Evolutionary conservation across 202 grass and related monocot genomes (phyloP), one percentile per base, ranked within the genome.

Genomic region (Brachypodium distachyon): DNA sequence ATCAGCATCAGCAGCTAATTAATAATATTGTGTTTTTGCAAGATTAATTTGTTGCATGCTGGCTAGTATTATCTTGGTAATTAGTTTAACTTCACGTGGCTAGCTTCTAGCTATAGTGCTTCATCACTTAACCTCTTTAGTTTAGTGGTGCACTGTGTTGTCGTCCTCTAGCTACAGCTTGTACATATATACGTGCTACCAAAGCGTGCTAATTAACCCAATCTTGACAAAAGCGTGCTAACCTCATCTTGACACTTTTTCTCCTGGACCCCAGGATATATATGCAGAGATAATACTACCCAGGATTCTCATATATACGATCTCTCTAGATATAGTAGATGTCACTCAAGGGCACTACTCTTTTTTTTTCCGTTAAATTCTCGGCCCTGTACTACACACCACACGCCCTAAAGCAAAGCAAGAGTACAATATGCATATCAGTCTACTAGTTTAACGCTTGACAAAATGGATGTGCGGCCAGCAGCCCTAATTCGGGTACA

Each of bases 61-160:
- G 49, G 14, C 64, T 80, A 88, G 69, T 64, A 71, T 88, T 84
- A 84, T 88, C 81, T 40, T 75, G 33, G 9, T 49, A 38, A 74
- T 64, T 80, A 75, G 77, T 75, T 75, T 75, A 84, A 88, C 61
- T 73, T 75, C 61, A 59, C 29, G 41, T 61, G 57, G n/a, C 73
- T 44, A 28, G 6, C 12, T n/a, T n/a, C n/a, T n/a, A n/a, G n/a
- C n/a, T n/a, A n/a, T 80, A 88, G 76, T 87, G 84, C 83, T 34
- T 69, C 53, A 41, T 74, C 69, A 58, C 26, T n/a, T n/a, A 3
- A 59, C 27, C 19, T n/a, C n/a, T 54, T 61, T 81, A 25, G 19
- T 64, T 40, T 13, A 67, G 52, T 61, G 76, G 9, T 54, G 26
- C 26, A 3, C 8, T n/a, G n/a, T n/a, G n/a, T n/a, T 55, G 31